phyloP scores from a whole-genome alignment of 2,329 filamentous ascomycete genomes.

The Penicillium hordei region DNA sequence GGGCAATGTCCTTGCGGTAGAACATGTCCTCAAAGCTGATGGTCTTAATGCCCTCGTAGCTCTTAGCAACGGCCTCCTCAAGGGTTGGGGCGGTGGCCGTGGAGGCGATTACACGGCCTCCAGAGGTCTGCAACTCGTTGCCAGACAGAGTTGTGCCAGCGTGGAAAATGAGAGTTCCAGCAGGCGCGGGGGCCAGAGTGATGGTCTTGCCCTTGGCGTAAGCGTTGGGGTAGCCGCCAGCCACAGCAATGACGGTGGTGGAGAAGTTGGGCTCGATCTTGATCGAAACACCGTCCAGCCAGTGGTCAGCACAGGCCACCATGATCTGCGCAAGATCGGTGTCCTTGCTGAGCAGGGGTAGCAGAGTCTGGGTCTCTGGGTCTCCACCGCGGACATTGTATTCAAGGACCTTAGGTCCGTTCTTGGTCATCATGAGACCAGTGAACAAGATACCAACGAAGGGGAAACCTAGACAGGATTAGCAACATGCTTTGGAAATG shows the following conservation, averaged over 20 bases:
- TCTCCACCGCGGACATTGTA: conserved; percentile 95
- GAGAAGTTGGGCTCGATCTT: conserved; percentile 70
- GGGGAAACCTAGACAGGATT: conserved; percentile 35
- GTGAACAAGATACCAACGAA: conserved; percentile 49
- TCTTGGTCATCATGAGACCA: conserved; percentile 86
- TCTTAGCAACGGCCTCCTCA: conserved; percentile 77
- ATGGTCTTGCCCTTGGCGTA: conserved; percentile 78
- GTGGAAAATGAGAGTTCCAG: conserved; percentile 78
- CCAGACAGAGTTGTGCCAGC: conserved; percentile 73
- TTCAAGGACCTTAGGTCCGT: conserved; percentile 79
- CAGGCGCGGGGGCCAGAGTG: conserved; percentile 53
- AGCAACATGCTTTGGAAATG: conserved; percentile 63
- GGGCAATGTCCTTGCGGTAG: conserved; percentile 88
- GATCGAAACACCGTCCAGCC: conserved; percentile 68
- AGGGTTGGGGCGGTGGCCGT: conserved; percentile 75
- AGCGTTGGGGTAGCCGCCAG: conserved; percentile 82
- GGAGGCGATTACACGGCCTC: conserved; percentile 91
- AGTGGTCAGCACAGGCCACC: conserved; percentile 76
- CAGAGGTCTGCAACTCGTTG: conserved; percentile 70
- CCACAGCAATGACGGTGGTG: conserved; percentile 89
- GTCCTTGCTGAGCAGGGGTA: conserved; percentile 73
- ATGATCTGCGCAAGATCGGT: conserved; percentile 87
- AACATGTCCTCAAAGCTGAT: conserved; percentile 89
- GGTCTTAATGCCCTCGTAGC: conserved; percentile 77
- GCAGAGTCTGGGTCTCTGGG: conserved; percentile 83